Evolutionary conservation across 257 asterid genomes (phyloP).

Genomic region (Handroanthus guayacan): DNA sequence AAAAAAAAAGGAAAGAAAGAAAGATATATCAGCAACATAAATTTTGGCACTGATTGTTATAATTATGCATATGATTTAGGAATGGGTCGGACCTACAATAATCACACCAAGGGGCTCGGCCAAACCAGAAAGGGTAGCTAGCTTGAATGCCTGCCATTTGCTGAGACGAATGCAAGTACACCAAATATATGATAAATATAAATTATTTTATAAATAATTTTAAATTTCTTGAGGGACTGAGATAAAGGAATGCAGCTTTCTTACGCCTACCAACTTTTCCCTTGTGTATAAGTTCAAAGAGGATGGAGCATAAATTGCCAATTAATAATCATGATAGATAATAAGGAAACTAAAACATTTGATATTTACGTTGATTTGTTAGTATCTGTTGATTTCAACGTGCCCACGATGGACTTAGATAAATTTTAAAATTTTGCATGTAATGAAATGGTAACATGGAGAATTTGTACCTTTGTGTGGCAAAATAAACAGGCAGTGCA

Average conservation of each 20-base stretch:
- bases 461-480: conserved; percentile 77
- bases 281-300: neutral
- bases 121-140: conserved; percentile 94
- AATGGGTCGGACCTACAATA: conserved; percentile 75
- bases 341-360: neutral
- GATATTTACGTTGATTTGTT: neutral
- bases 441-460: conserved; percentile 21
- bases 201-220: conserved; percentile 8
- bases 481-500: conserved; percentile 96
- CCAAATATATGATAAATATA: neutral
- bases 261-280: conserved; percentile 3
- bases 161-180: conserved; percentile 52
- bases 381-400: conserved; percentile 6
- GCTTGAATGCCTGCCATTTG: conserved; percentile 99
- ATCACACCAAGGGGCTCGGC: conserved; percentile 98
- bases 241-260: neutral
- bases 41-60: neutral
- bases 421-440: conserved; percentile 7
- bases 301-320: conserved; percentile 16
- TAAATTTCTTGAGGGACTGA: neutral
- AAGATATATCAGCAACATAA: neutral
- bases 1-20: too few relatives aligned
- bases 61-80: conserved; percentile 13
- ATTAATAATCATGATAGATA: conserved; percentile 3
- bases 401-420: neutral